A percentile compares a stretch with the other conserved stretches of the same genome.
These are phyloP conservation scores for Phoma herbarum DNA, from an alignment of 2,329 filamentous ascomycete species.

Conservation along the genomic window DNA sequence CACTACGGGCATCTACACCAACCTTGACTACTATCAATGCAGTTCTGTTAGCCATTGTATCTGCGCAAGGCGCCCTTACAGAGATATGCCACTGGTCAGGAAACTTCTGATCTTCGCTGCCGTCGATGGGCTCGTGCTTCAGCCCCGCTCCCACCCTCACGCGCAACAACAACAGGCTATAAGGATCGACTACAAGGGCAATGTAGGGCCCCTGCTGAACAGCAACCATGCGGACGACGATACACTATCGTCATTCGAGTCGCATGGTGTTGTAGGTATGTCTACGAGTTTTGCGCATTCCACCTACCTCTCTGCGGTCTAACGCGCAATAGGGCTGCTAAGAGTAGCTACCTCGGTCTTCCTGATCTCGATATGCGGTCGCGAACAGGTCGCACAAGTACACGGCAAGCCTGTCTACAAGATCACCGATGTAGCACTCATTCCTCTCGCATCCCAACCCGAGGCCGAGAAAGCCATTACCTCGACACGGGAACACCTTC, in stretches of 20 bases:
- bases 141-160: constrained; percentile 66
- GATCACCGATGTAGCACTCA: constrained; percentile 88
- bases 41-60: neutral
- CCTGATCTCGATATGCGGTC: constrained; percentile 84
- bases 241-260: constrained; percentile 55
- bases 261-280: constrained; percentile 65
- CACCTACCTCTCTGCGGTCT: neutral
- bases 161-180: constrained; percentile 65
- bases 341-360: constrained; percentile 83
- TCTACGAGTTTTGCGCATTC: neutral
- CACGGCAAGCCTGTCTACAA: constrained; percentile 84
- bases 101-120: constrained; percentile 84
- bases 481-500: constrained; percentile 62
- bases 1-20: constrained; percentile 9
- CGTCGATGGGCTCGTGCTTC: constrained; percentile 82
- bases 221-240: constrained; percentile 51
- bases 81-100: constrained; percentile 77
- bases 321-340: constrained; percentile 73
- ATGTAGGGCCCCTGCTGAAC: constrained; percentile 59
- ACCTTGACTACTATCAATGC: neutral
- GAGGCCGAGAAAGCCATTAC: constrained; percentile 78
- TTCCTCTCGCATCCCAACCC: constrained; percentile 78
- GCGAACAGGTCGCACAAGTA: constrained; percentile 88
- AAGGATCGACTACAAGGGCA: constrained; percentile 74
- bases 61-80: constrained; percentile 3